Conservation (phyloP, 2,329 filamentous ascomycete genomes). For the Clonostachys rhizophaga region DNA sequence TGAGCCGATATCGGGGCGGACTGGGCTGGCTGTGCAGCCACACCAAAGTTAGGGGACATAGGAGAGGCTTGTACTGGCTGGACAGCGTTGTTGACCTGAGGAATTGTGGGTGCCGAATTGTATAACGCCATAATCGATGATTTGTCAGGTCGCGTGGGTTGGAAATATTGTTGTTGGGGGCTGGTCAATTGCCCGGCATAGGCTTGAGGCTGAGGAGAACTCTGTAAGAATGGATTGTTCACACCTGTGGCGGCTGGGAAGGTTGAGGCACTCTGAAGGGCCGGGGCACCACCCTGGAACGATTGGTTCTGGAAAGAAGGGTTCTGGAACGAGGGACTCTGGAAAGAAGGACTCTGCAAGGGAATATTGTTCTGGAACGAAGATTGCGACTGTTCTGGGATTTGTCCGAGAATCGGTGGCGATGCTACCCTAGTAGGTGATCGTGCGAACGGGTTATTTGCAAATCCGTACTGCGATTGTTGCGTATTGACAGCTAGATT, state of each 20-base stretch:
- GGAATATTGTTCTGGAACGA: slow-evolving; percentile 23
- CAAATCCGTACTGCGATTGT: slow-evolving; percentile 20
- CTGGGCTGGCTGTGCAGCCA: background rate
- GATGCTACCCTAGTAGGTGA: slow-evolving; percentile 47
- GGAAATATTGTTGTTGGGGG: slow-evolving; percentile 26
- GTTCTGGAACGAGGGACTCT: background rate
- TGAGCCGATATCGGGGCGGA: slow-evolving; percentile 15
- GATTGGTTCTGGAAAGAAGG: too few species aligned
- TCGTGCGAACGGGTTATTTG: slow-evolving; percentile 42
- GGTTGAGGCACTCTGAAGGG: background rate
- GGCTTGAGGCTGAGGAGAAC: slow-evolving; percentile 15
- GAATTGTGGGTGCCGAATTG: slow-evolving; percentile 26
- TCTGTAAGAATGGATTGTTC: slow-evolving; percentile 30
- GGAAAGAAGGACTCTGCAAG: background rate
- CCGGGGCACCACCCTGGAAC: too few species aligned
- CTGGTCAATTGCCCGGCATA: slow-evolving; percentile 15
- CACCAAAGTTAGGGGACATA: background rate
- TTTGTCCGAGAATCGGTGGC: slow-evolving; percentile 39
- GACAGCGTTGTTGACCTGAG: slow-evolving; percentile 16
- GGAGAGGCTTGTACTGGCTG: slow-evolving; percentile 6
- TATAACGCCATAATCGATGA: slow-evolving; percentile 74
- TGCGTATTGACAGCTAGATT: slow-evolving; percentile 33
- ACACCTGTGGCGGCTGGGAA: background rate
- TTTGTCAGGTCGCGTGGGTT: slow-evolving; percentile 57
- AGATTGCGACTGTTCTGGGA: slow-evolving; percentile 45